Conservation (phyloP, 2,329 filamentous ascomycete species). For the Fusarium sterilihyphosum region DNA sequence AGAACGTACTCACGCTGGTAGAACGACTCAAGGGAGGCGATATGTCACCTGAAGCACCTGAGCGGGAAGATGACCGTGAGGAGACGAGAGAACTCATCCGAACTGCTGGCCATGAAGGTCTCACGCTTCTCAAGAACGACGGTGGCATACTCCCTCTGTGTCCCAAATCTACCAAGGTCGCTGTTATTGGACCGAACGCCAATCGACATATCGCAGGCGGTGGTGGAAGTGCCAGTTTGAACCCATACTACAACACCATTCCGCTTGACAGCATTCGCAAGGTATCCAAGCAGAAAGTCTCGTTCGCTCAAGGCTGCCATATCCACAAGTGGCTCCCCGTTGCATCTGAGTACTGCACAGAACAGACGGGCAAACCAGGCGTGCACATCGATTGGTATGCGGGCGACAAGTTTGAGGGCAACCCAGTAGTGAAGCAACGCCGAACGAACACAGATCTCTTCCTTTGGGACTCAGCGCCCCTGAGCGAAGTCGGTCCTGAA, state of each 20-base stretch:
- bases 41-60: slow-evolving; percentile 64
- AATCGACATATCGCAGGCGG: slow-evolving; percentile 74
- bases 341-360: slow-evolving; percentile 41
- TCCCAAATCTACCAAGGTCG: slow-evolving; percentile 65
- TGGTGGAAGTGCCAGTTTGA: slow-evolving; percentile 73
- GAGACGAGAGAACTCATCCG: slow-evolving; percentile 70
- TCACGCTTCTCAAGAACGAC: slow-evolving; percentile 73
- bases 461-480: slow-evolving; percentile 75
- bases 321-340: slow-evolving; percentile 45
- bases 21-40: slow-evolving; percentile 70
- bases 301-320: slow-evolving; percentile 57
- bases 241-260: slow-evolving; percentile 74
- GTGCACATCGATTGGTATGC: slow-evolving; percentile 72
- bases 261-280: slow-evolving; percentile 69
- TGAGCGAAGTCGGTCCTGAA: slow-evolving; percentile 66
- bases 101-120: slow-evolving; percentile 67
- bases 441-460: slow-evolving; percentile 74
- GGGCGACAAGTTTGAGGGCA: slow-evolving; percentile 70
- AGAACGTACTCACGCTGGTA: slow-evolving; percentile 68
- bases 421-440: slow-evolving; percentile 65
- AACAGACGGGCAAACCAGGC: slow-evolving; percentile 63
- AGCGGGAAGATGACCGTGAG: slow-evolving; percentile 65
- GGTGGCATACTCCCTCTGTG: slow-evolving; percentile 67
- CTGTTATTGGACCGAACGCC: slow-evolving; percentile 74
- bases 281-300: slow-evolving; percentile 63